Evolutionary conservation across 2,329 filamentous ascomycete species (phyloP).

Genomic region (Periconia sp.): DNA sequence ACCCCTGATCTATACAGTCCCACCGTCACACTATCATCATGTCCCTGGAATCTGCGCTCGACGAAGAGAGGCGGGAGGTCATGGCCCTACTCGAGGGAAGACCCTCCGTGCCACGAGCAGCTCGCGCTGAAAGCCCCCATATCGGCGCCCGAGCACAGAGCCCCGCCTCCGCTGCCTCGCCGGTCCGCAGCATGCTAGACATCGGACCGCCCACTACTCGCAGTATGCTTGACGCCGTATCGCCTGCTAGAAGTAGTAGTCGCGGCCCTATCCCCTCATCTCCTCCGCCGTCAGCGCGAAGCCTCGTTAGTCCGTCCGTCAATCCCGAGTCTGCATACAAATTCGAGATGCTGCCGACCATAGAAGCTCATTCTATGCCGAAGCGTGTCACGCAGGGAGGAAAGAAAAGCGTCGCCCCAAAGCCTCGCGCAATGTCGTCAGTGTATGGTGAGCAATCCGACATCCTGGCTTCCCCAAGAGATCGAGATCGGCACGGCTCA

Average conservation of each 20-base stretch:
- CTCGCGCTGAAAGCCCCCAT: constrained; percentile 35
- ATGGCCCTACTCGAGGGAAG: constrained; percentile 70
- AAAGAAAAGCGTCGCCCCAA: constrained; percentile 44
- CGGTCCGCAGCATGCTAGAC: constrained; percentile 68
- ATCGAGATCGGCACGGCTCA: constrained; percentile 47
- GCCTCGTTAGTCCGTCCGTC: constrained; percentile 28
- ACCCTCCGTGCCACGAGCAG: constrained; percentile 23
- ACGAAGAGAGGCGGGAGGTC: constrained; percentile 78
- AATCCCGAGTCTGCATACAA: constrained; percentile 50
- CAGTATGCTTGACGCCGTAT: constrained; percentile 47
- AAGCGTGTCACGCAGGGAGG: constrained; percentile 51
- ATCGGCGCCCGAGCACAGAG: constrained; percentile 57
- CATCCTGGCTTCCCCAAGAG: constrained; percentile 24
- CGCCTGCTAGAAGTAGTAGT: constrained; percentile 38
- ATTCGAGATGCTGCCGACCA: constrained; percentile 54
- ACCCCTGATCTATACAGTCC: neutral
- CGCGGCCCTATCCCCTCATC: constrained; percentile 40
- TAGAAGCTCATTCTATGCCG: constrained; percentile 49
- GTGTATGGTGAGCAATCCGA: constrained; percentile 41
- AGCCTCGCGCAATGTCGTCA: constrained; percentile 54
- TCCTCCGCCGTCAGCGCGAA: constrained; percentile 27
- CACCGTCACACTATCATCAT: constrained; percentile 49
- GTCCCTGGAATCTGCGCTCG: constrained; percentile 78
- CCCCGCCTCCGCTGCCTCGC: constrained; percentile 61
- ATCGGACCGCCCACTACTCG: constrained; percentile 30